Evolutionary conservation across 148 eudicot genomes (phyloP).

Genomic region (Camellia lanceoleosa): DNA sequence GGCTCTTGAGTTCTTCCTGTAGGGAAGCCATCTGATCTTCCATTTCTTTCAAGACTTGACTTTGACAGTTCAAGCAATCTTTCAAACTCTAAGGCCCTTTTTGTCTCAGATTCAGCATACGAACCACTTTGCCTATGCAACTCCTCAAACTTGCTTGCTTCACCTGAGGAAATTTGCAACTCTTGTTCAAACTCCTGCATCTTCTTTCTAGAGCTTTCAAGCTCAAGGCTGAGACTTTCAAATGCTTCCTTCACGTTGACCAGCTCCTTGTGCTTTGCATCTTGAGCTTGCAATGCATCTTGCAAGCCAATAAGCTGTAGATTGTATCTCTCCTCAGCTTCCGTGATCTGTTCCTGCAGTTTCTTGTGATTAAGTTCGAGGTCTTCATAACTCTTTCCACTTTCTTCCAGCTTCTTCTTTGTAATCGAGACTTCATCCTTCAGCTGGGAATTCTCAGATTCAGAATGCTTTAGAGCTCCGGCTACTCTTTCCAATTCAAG

Average conservation of each 20-base stretch:
- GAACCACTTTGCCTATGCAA: constrained; percentile 51
- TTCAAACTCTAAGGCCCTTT: constrained; percentile 50
- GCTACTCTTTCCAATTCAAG: constrained; percentile 59
- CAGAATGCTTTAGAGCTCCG: constrained; percentile 47
- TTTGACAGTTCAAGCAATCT: constrained; percentile 45
- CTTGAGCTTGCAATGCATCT: constrained; percentile 68
- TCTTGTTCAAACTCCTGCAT: constrained; percentile 57
- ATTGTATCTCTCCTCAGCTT: constrained; percentile 52
- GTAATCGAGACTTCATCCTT: constrained; percentile 44
- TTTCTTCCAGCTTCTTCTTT: constrained; percentile 52
- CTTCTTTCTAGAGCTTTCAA: constrained; percentile 71
- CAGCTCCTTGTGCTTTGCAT: constrained; percentile 62
- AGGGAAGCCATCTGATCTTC: constrained; percentile 47
- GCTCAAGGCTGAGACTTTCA: constrained; percentile 56
- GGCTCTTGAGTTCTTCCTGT: constrained; percentile 44
- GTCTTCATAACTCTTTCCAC: constrained; percentile 45
- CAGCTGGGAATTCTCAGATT: constrained; percentile 57
- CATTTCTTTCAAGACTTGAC: constrained; percentile 41
- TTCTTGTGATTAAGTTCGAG: constrained; percentile 61
- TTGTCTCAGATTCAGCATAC: constrained; percentile 49
- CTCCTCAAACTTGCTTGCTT: constrained; percentile 52
- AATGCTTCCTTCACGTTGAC: constrained; percentile 62
- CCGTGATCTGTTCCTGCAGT: constrained; percentile 49
- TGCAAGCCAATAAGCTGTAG: constrained; percentile 55
- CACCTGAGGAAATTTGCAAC: constrained; percentile 38